Evolutionary conservation across 2,329 filamentous ascomycete species (phyloP), one percentile per base, ranked within the genome.

Genomic region (Ilyonectria mors-panacis): DNA sequence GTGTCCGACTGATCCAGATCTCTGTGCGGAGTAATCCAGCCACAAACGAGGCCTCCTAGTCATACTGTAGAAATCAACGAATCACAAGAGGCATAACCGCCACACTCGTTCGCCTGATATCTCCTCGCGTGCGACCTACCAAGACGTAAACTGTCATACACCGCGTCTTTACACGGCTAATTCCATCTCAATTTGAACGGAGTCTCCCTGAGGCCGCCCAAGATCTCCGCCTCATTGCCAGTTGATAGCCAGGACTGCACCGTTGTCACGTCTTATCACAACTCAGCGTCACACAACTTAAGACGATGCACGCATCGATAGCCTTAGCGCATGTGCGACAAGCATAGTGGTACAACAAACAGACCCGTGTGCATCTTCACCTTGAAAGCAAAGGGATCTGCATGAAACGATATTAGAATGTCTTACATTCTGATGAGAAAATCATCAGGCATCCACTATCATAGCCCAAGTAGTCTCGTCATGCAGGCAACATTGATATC

Each of bases 21-120:
- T 10, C 28, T 50, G 28, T 48, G 44, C 13, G 28, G 8, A 26
- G 39, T n/a, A 6, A n/a, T 42, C n/a, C 39, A 55, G 23, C 8
- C n/a, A n/a, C 57, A 48, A 35, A 59, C 42, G 45, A 59, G 30
- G 57, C 57, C 57, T 59, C 57, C 47, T 35, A 2, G 50, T 15
- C 28, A 35, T n/a, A 35, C 28, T 2, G 8, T 33, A 9, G n/a
- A 3, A 23, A 35, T 35, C 8, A 12, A 33, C 48, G 8, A 53
- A 53, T 35, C 48, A 35, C 8, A 17, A 12, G n/a, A 33, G 28
- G 28, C 26, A 15, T 19, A 6, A 8, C 26, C n/a, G 4, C 48
- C 28, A 21, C 48, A 15, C 26, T n/a, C n/a, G 4, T 19, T 17
- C 17, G 19, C 30, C 48, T 33, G 6, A n/a, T 15, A 51, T 51